These are phyloP conservation scores for Monoraphidium neglectum DNA, from an alignment of 139 green algal species.

Conservation along the genomic window DNA sequence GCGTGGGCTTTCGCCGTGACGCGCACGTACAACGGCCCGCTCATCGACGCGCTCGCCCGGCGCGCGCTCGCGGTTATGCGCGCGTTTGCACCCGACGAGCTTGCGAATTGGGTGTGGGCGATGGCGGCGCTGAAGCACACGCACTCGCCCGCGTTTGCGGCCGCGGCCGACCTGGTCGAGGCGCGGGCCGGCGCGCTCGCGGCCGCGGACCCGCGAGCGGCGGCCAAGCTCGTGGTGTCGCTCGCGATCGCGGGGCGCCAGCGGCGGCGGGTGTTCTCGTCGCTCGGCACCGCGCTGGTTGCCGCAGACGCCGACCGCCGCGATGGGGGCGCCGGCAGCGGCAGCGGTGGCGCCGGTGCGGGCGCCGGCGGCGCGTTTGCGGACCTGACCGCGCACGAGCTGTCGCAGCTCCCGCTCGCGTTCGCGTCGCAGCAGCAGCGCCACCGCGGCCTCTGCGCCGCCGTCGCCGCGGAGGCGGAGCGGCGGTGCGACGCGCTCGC, in stretches of 20 bases:
- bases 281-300: neutral
- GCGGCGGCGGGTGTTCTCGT: constrained; percentile 3
- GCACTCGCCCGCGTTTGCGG: neutral
- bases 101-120: constrained; percentile 6
- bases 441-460: neutral
- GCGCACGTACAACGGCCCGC: constrained; percentile 15
- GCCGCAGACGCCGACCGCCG: too few relatives aligned
- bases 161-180: neutral
- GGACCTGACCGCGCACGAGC: constrained; percentile 17
- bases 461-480: neutral
- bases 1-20: constrained; percentile 43
- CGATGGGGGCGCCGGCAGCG: too few relatives aligned
- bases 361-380: neutral
- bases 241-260: neutral
- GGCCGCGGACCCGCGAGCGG: constrained; percentile 10
- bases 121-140: constrained; percentile 8
- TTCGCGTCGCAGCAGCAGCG: constrained; percentile 12
- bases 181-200: neutral
- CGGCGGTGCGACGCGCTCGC: neutral
- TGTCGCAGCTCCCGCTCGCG: constrained; percentile 3
- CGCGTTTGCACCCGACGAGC: constrained; percentile 14
- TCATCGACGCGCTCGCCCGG: constrained; percentile 6
- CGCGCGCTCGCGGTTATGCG: neutral
- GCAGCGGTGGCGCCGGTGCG: too few relatives aligned
- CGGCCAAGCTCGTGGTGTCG: neutral